phyloP scores from a whole-genome alignment of 1,284 basidiomycete species.

The Naganishia sp. region DNA sequence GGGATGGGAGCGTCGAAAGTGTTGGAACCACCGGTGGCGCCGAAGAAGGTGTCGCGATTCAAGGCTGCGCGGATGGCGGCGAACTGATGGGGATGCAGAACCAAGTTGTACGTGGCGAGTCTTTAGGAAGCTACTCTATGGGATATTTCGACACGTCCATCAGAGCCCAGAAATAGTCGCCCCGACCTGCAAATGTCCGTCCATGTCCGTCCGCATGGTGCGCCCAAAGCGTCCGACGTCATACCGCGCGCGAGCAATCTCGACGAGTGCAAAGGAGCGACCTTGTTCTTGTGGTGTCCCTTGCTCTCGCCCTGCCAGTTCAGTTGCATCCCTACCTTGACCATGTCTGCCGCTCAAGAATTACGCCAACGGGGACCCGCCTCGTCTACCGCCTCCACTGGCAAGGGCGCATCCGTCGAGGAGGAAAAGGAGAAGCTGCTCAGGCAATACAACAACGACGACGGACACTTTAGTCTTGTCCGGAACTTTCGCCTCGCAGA shows the following conservation, averaged over 20 bases:
- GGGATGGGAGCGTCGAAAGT: background rate
- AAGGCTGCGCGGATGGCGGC: constrained; percentile 31
- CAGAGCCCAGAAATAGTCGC: too few relatives aligned
- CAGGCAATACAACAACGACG: constrained; percentile 73
- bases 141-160: too few relatives aligned
- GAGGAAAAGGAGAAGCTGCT: constrained; percentile 64
- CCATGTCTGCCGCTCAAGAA: constrained; percentile 18
- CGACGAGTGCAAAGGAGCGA: background rate
- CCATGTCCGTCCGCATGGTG: constrained; percentile 5
- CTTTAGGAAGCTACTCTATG: too few relatives aligned
- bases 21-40: background rate
- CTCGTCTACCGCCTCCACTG: background rate
- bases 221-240: too few relatives aligned
- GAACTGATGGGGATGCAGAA: too few relatives aligned
- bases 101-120: background rate
- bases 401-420: constrained; percentile 32
- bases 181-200: background rate
- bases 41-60: constrained; percentile 32
- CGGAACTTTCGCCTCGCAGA: constrained; percentile 98
- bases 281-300: too few relatives aligned
- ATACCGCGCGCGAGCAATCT: background rate
- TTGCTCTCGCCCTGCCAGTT: background rate
- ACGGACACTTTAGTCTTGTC: constrained; percentile 93
- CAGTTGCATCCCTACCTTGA: background rate
- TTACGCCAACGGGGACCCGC: constrained; percentile 8